phyloP scores from a whole-genome alignment of 345 rosid species.

The Dipteronia dyeriana region DNA sequence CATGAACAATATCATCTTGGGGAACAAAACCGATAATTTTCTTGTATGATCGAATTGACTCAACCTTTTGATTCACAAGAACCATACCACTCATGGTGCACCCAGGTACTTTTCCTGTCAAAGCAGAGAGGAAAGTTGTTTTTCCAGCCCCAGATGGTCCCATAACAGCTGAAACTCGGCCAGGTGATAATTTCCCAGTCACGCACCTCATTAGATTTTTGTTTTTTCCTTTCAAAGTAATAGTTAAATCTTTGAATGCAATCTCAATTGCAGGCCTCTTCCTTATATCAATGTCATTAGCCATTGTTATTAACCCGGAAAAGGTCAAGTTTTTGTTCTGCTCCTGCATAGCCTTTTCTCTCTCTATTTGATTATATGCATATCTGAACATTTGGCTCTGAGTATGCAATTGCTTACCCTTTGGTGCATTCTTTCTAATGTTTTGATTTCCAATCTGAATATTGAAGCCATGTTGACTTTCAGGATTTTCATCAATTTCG shows the following conservation, averaged over 20 bases:
- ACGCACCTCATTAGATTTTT: conserved; percentile 84
- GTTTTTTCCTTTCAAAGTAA: conserved; percentile 77
- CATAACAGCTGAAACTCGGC: conserved; percentile 95
- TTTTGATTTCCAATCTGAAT: conserved; percentile 80
- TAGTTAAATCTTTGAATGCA: conserved; percentile 75
- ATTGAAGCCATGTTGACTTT: conserved; percentile 65
- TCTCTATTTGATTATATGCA: conserved; percentile 90
- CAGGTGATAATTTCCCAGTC: conserved; percentile 87
- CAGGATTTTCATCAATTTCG: conserved; percentile 79
- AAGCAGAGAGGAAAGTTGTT: conserved; percentile 92
- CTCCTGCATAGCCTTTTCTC: conserved; percentile 89
- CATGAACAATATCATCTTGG: conserved; percentile 98
- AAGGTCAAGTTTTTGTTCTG: conserved; percentile 82
- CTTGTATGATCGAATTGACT: conserved; percentile 81
- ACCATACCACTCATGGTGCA: conserved; percentile 71
- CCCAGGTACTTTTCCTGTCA: conserved; percentile 85
- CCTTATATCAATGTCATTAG: conserved; percentile 62
- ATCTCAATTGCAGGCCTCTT: conserved; percentile 85
- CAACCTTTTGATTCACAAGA: conserved; percentile 83
- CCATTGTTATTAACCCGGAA: conserved; percentile 90
- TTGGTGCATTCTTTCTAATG: conserved; percentile 66
- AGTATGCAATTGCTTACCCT: conserved; percentile 77
- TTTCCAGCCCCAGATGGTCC: conserved; percentile 99
- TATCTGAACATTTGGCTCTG: conserved; percentile 97
- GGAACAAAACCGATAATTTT: conserved; percentile 95